Percentiles rank a stretch among this genome's conserved stretches.
phyloP scores from a whole-genome alignment of 2,329 filamentous ascomycete species.

The Fusarium globosum region DNA sequence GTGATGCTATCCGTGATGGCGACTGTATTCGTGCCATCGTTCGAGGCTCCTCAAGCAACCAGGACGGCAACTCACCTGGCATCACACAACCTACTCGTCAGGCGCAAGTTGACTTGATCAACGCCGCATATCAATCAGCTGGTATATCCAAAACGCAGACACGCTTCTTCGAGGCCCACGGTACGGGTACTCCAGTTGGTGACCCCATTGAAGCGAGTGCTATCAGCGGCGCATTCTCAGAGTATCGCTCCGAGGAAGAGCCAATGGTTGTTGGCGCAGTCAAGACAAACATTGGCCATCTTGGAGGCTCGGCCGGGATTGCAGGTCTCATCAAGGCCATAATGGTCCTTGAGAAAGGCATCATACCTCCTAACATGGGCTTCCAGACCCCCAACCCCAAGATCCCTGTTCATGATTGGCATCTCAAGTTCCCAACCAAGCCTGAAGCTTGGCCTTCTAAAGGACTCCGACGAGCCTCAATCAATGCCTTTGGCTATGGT shows the following conservation, averaged over 20 bases:
- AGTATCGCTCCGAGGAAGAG: not conserved
- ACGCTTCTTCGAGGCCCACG: slow-evolving; percentile 3
- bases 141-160: not conserved
- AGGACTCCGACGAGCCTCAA: not conserved
- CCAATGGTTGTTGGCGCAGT: not conserved
- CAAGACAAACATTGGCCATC: slow-evolving; percentile 4
- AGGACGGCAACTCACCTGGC: slow-evolving; percentile 1
- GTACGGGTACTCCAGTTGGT: not conserved
- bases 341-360: not conserved
- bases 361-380: slow-evolving; percentile 1
- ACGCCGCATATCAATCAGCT: not conserved
- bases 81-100: slow-evolving; percentile 3
- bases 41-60: slow-evolving; percentile 3
- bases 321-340: slow-evolving; percentile 4
- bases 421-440: slow-evolving; percentile 7
- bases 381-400: not conserved
- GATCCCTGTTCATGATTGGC: slow-evolving; percentile 1
- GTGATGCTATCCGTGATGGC: slow-evolving; percentile 1
- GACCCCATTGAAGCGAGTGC: slow-evolving; percentile 8
- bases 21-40: slow-evolving; percentile 7
- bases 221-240: slow-evolving; percentile 3
- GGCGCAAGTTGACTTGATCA: slow-evolving; percentile 4
- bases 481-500: slow-evolving; percentile 19
- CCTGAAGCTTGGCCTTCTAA: not conserved
- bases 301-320: not conserved